These are phyloP conservation scores for Aquilaria agallochum DNA, from an alignment of 441 rosid genomes.

Conservation along the genomic window DNA sequence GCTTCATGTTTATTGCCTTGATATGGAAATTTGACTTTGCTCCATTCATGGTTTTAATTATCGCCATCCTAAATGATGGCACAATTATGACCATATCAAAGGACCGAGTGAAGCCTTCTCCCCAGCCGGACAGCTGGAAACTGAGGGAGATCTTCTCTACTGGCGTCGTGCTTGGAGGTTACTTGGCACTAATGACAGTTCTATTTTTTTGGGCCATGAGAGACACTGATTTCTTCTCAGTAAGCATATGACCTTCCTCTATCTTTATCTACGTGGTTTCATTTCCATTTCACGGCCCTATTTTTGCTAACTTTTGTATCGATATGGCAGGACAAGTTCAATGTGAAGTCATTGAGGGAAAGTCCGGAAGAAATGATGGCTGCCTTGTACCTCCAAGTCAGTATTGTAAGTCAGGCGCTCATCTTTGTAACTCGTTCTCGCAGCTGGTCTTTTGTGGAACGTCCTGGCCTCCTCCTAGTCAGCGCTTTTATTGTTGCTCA, in stretches of 20 bases:
- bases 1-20: conserved; percentile 87
- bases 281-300: background rate
- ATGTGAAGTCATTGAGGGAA: conserved; percentile 42
- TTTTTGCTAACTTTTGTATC: conserved; percentile 6
- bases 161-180: conserved; percentile 81
- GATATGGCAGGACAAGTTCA: conserved; percentile 48
- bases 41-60: conserved; percentile 86
- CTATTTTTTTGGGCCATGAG: conserved; percentile 76
- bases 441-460: conserved; percentile 82
- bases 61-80: conserved; percentile 86
- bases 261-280: background rate
- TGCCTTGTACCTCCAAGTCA: conserved; percentile 86
- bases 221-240: conserved; percentile 72
- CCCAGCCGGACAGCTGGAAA: conserved; percentile 90
- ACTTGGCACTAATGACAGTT: conserved; percentile 84
- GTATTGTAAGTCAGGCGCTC: conserved; percentile 85
- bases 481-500: conserved; percentile 70
- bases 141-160: conserved; percentile 76
- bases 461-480: conserved; percentile 66
- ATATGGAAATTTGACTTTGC: conserved; percentile 85
- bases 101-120: conserved; percentile 89
- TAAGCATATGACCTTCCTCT: conserved; percentile 21
- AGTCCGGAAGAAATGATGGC: conserved; percentile 60
- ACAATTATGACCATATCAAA: conserved; percentile 94
- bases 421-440: conserved; percentile 89